These are phyloP conservation scores for Clathrospora elynae DNA, from an alignment of 2,329 filamentous ascomycete species.

Conservation along the genomic window DNA sequence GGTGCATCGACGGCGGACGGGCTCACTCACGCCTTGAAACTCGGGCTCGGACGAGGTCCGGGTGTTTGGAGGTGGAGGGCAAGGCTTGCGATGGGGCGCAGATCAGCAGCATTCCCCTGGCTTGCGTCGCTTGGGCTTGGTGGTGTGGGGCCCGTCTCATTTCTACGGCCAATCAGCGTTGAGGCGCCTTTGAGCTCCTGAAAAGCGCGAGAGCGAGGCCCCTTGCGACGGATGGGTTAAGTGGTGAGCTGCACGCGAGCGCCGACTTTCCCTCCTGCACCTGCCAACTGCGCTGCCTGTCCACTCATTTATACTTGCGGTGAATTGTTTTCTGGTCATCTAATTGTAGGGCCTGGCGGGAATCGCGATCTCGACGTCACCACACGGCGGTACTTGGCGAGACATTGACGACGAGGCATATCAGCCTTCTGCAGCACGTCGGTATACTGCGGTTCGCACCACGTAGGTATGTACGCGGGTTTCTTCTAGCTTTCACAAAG, in stretches of 20 bases:
- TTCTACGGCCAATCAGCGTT: slow-evolving; percentile 26
- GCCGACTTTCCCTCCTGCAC: slow-evolving; percentile 9
- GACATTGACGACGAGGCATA: slow-evolving; percentile 1
- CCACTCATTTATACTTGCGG: too few species aligned
- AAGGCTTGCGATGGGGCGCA: slow-evolving; percentile 18
- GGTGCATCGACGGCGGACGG: slow-evolving; percentile 8
- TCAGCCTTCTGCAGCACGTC: not conserved
- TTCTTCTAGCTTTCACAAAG: slow-evolving; percentile 13
- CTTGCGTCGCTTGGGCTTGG: slow-evolving; percentile 19
- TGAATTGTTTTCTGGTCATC: too few species aligned
- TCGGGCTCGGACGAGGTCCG: slow-evolving; percentile 15
- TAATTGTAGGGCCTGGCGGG: not conserved
- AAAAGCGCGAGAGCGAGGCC: slow-evolving; percentile 12
- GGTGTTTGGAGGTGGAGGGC: slow-evolving; percentile 9
- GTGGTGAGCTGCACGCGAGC: slow-evolving; percentile 6
- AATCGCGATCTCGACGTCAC: slow-evolving; percentile 7
- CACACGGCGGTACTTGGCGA: not conserved
- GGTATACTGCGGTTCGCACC: not conserved
- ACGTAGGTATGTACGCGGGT: slow-evolving; percentile 33
- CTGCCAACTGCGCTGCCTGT: too few species aligned
- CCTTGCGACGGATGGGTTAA: slow-evolving; percentile 13
- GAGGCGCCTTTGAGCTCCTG: slow-evolving; percentile 18
- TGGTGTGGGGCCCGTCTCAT: slow-evolving; percentile 27
- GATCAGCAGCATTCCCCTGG: slow-evolving; percentile 21
- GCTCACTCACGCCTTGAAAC: not conserved